A percentile compares a stretch with the other conserved stretches of the same genome.
Evolutionary conservation across 1,284 basidiomycete genomes (phyloP).

Genomic region (Rhizoctonia solani): DNA sequence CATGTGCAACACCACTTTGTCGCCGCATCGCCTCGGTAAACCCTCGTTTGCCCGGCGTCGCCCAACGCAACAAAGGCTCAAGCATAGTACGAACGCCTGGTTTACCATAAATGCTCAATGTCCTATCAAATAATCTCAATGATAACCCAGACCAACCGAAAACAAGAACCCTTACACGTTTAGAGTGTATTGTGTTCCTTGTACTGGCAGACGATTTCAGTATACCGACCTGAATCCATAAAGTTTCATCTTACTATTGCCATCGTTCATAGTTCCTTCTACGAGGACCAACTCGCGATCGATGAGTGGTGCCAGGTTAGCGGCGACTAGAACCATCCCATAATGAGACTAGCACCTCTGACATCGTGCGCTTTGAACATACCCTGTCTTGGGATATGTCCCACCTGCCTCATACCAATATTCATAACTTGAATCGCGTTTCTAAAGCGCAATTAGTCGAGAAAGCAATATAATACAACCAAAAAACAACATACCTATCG

Average conservation of each 20-base stretch:
- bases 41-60: constrained; percentile 65
- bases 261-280: constrained; percentile 67
- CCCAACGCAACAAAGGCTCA: constrained; percentile 72
- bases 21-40: constrained; percentile 45
- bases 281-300: constrained; percentile 65
- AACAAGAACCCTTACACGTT: constrained; percentile 22
- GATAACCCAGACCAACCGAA: constrained; percentile 26
- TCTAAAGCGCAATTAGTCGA: constrained; percentile 45
- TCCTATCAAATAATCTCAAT: constrained; percentile 49
- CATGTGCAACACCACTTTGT: constrained; percentile 24
- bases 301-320: constrained; percentile 68
- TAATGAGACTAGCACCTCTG: neutral
- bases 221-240: constrained; percentile 8
- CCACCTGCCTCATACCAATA: constrained; percentile 72
- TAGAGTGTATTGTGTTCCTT: constrained; percentile 7
- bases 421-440: constrained; percentile 82
- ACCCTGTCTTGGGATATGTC: constrained; percentile 67
- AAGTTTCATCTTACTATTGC: constrained; percentile 59
- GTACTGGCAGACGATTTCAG: constrained; percentile 15
- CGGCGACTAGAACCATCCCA: constrained; percentile 49
- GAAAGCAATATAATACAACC: constrained; percentile 10
- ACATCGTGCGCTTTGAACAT: neutral
- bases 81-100: constrained; percentile 56
- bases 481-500: constrained; percentile 57
- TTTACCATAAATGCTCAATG: constrained; percentile 71